Percentiles rank a stretch among this genome's conserved stretches.
phyloP scores from a whole-genome alignment of 306 rosid species.

The Hippophae gyantsensis region DNA sequence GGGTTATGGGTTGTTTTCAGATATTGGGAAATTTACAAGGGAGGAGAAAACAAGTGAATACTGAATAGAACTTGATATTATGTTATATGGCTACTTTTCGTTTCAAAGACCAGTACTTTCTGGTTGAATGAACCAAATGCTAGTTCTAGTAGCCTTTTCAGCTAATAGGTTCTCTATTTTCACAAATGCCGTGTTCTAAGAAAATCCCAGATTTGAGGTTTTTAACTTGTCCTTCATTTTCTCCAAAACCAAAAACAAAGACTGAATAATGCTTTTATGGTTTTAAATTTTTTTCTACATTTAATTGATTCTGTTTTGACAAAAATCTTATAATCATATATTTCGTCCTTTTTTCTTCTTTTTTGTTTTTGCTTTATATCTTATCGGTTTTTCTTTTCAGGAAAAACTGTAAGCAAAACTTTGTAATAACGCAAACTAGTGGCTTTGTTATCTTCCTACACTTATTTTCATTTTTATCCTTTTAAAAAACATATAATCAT shows the following conservation, averaged over 20 bases:
- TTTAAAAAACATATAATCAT: too few relatives aligned
- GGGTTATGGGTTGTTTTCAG: neutral
- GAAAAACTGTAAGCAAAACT: slow-evolving; percentile 18
- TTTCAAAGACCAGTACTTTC: slow-evolving; percentile 1
- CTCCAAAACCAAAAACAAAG: slow-evolving; percentile 2
- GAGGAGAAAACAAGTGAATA: too few relatives aligned
- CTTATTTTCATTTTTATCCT: too few relatives aligned
- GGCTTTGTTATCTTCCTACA: too few relatives aligned
- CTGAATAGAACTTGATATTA: neutral
- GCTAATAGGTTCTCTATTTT: neutral
- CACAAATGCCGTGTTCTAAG: neutral
- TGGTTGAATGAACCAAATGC: neutral
- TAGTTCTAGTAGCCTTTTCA: neutral
- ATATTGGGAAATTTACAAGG: neutral
- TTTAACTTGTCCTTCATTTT: slow-evolving; percentile 5
- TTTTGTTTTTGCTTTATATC: slow-evolving; percentile 40
- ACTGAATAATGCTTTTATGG: too few relatives aligned
- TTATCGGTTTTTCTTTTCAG: slow-evolving; percentile 22
- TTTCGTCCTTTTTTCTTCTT: slow-evolving; percentile 70
- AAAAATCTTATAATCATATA: slow-evolving; percentile 38
- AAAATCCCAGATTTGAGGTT: neutral
- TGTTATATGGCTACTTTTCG: neutral
- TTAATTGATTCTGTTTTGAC: slow-evolving; percentile 44
- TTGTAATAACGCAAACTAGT: slow-evolving; percentile 1
- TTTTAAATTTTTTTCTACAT: neutral